Base-by-base conservation (phyloP, 1,284 basidiomycete species). In the Ganoderma lucidum region DNA sequence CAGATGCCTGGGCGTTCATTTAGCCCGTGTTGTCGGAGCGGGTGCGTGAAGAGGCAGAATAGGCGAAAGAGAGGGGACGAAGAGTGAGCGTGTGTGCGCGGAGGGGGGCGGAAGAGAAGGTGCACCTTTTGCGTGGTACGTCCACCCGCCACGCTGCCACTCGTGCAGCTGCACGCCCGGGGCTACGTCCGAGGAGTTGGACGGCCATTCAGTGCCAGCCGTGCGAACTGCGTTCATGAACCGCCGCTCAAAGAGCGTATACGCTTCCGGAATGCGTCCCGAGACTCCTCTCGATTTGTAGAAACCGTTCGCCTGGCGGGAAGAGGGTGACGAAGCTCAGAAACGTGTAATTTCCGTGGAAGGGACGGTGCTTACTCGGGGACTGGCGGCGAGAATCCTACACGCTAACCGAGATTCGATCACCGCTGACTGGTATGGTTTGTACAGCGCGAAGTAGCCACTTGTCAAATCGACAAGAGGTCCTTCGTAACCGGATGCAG, bases 41-140 rank as follows among this genome's bases (percentile, higher is more conserved):
- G 45, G 45, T n/a, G 9, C n/a, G 48, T 32, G 51, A 42, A 32
- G 35, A 28, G 30, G 32, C 39, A 45, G 23, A 23, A 37, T 44
- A 62, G 60, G 41, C 60, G 41, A n/a, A 59, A 59, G 51, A 51
- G 39, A 71, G 67, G 55, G 61, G 61, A 67, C 44, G 62, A 63
- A 64, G 44, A 59, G 62, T 15, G 42, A 44, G 35, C 6, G 37
- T 41, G 35, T 62, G 62, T 23, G 41, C 32, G 51, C 35, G 28
- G 41, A 56, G 35, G 42, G 8, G 55, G 59, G n/a, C 41, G 14
- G 42, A 69, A 45, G 12, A 65, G 56, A 44, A 58, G 41, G 68
- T 73, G 65, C 73, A 96, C 97, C 97, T 87, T 99, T 99, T 41
- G 96, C 95, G 77, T 99, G 97, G 82, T 99, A 99, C 0, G 97